Conservation (phyloP, 2,329 filamentous ascomycete species). For the Fusarium devonianum region DNA sequence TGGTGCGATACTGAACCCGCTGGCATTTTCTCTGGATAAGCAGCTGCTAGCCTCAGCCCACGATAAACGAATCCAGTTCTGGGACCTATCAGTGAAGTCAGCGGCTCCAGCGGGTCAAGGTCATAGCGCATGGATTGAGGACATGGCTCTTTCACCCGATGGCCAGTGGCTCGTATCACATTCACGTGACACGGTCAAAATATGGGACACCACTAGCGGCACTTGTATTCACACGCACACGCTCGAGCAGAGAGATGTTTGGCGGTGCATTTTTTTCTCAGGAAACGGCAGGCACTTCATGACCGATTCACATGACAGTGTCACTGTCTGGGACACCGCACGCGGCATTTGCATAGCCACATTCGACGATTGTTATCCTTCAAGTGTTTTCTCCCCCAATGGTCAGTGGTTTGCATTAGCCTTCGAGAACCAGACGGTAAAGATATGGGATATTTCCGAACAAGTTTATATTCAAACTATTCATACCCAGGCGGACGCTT, state of each 20-base stretch:
- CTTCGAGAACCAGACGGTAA: too few relatives aligned
- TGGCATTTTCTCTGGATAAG: neutral
- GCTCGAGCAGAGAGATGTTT: neutral
- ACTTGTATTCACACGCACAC: too few relatives aligned
- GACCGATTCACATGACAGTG: neutral
- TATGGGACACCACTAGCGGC: neutral
- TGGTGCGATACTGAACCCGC: neutral
- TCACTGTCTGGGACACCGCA: neutral
- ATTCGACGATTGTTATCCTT: neutral
- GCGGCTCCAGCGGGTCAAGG: too few relatives aligned
- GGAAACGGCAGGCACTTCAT: neutral
- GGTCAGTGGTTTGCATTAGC: neutral
- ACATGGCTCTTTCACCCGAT: neutral
- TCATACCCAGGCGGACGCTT: too few relatives aligned
- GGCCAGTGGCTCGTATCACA: neutral
- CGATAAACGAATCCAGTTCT: neutral
- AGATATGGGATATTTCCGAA: too few relatives aligned
- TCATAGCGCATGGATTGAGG: neutral
- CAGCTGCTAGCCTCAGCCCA: neutral
- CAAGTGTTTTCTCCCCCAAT: neutral
- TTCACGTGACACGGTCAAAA: neutral
- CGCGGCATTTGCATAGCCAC: neutral
- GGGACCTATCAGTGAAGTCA: too few relatives aligned
- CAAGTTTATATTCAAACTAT: too few relatives aligned
- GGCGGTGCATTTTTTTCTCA: neutral